Percentiles rank a stretch among this genome's conserved stretches.
phyloP scores from a whole-genome alignment of 495 filamentous ascomycete genomes.

The Penicillium longicatenatum region DNA sequence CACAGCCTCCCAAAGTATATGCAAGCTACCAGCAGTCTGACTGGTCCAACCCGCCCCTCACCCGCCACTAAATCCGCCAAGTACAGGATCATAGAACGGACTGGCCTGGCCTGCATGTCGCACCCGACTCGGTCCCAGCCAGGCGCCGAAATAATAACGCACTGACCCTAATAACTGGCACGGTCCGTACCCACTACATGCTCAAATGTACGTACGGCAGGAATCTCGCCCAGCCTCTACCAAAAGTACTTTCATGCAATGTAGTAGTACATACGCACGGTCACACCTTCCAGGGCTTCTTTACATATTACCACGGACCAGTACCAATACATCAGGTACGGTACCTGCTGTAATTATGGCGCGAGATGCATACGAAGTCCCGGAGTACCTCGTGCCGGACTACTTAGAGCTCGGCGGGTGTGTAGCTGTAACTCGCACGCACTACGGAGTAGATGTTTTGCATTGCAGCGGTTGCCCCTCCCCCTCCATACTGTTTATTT shows the following conservation, averaged over 20 bases:
- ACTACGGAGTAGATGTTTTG: constrained; percentile 25
- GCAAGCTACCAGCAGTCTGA: neutral
- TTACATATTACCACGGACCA: neutral
- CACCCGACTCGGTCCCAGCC: constrained; percentile 29
- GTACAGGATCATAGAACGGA: constrained; percentile 25
- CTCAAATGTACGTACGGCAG: neutral
- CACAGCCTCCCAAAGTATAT: constrained; percentile 5
- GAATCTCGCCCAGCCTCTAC: neutral
- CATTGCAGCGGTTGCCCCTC: constrained; percentile 26
- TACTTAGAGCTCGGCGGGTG: neutral
- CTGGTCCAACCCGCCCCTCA: constrained; percentile 1
- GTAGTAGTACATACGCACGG: neutral
- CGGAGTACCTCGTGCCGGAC: constrained; percentile 17
- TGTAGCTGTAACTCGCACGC: constrained; percentile 11
- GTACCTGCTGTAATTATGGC: neutral
- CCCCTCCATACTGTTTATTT: constrained; percentile 7
- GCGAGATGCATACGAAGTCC: neutral
- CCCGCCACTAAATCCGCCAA: constrained; percentile 12
- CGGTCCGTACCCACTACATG: neutral
- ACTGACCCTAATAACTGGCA: constrained; percentile 8
- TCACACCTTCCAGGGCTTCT: neutral
- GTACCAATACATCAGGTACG: neutral
- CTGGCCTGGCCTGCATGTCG: constrained; percentile 25
- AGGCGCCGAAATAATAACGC: constrained; percentile 23
- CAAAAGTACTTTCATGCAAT: neutral